These are phyloP conservation scores for Hirsutella minnesotensis DNA, from an alignment of 2,329 filamentous ascomycete species.

Conservation along the genomic window DNA sequence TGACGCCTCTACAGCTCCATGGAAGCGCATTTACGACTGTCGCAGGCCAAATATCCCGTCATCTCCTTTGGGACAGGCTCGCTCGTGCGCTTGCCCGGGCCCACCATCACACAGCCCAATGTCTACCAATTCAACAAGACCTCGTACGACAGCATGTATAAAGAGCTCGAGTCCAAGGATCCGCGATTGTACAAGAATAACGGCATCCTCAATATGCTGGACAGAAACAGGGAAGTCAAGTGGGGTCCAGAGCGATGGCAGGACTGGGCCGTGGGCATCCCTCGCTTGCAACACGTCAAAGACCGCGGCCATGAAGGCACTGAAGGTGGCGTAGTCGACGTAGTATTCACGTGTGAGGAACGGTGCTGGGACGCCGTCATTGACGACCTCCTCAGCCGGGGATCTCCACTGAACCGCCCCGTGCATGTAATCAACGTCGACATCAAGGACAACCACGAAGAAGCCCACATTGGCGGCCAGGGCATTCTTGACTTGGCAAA, in stretches of 20 bases:
- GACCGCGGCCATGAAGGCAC: slow-evolving; percentile 72
- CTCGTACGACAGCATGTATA: slow-evolving; percentile 89
- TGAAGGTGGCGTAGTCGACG: slow-evolving; percentile 80
- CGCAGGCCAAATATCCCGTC: slow-evolving; percentile 79
- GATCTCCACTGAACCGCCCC: slow-evolving; percentile 75
- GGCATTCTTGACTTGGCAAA: slow-evolving; percentile 88
- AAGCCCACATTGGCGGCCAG: slow-evolving; percentile 78
- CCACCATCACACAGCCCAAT: slow-evolving; percentile 84
- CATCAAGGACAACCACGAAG: slow-evolving; percentile 96
- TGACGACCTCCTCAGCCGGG: slow-evolving; percentile 80
- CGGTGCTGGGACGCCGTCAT: slow-evolving; percentile 96
- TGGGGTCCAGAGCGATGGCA: slow-evolving; percentile 96
- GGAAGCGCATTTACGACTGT: slow-evolving; percentile 94
- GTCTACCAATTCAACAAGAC: slow-evolving; percentile 98
- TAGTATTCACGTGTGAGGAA: slow-evolving; percentile 96
- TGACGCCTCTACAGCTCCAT: slow-evolving; percentile 37
- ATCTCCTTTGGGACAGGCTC: slow-evolving; percentile 97
- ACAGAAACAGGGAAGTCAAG: slow-evolving; percentile 83
- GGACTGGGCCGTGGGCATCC: slow-evolving; percentile 85
- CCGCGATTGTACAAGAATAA: slow-evolving; percentile 80
- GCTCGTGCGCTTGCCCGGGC: slow-evolving; percentile 83
- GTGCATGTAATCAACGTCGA: slow-evolving; percentile 98
- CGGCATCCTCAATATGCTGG: slow-evolving; percentile 90
- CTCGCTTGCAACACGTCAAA: slow-evolving; percentile 61
- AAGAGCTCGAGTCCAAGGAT: slow-evolving; percentile 80